Evolutionary conservation across 208 protist species (phyloP).

Genomic region (Wallacemonas sp.): DNA sequence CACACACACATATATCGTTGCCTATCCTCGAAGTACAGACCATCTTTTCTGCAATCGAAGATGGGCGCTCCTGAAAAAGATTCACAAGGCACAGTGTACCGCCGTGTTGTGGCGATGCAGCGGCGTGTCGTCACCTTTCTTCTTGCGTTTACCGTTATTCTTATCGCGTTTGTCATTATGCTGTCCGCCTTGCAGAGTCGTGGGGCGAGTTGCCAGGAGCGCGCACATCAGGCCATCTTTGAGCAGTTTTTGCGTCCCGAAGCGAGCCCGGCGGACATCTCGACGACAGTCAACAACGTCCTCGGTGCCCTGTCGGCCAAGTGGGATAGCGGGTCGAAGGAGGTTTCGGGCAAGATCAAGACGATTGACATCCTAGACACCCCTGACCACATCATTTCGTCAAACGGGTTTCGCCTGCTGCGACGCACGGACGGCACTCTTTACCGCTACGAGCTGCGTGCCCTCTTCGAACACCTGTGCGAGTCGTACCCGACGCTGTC

Average conservation of each 20-base stretch:
- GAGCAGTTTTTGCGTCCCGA: slow-evolving; percentile 30
- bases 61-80: slow-evolving; percentile 9
- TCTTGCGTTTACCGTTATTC: slow-evolving; percentile 64
- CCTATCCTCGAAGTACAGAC: too few species aligned
- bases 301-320: slow-evolving; percentile 22
- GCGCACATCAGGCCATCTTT: slow-evolving; percentile 47
- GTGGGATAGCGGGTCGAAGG: slow-evolving; percentile 18
- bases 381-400: slow-evolving; percentile 18
- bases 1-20: too few species aligned
- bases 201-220: slow-evolving; percentile 68
- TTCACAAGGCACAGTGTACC: slow-evolving; percentile 22
- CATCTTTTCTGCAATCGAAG: too few species aligned
- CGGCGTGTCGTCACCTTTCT: slow-evolving; percentile 70
- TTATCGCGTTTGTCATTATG: slow-evolving; percentile 55
- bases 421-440: slow-evolving; percentile 26
- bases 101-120: slow-evolving; percentile 45
- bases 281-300: slow-evolving; percentile 27
- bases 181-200: slow-evolving; percentile 64
- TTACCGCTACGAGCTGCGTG: slow-evolving; percentile 56
- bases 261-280: slow-evolving; percentile 28
- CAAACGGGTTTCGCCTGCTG: slow-evolving; percentile 66
- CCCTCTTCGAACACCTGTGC: slow-evolving; percentile 64
- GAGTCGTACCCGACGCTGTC: slow-evolving; percentile 45
- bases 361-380: slow-evolving; percentile 73
- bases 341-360: neutral